Percentiles rank a stretch among this genome's conserved stretches.
These are phyloP conservation scores for Microdochium nivale DNA, from an alignment of 2,329 filamentous ascomycete species.

Conservation along the genomic window DNA sequence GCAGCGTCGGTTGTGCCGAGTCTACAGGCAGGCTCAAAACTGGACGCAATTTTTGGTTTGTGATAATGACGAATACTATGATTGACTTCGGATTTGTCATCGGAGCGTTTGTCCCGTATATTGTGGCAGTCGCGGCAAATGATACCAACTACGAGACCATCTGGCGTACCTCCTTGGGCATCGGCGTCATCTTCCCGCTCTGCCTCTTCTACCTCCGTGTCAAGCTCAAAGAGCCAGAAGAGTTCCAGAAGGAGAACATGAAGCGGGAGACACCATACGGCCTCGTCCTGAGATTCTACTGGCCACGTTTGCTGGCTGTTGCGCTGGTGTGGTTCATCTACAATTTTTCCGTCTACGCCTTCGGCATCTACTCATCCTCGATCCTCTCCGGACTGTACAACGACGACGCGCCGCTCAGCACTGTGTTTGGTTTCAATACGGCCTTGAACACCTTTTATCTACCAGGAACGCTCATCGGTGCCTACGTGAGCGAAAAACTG, in stretches of 20 bases:
- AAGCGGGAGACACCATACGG: constrained; percentile 48
- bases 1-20: constrained; percentile 77
- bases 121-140: constrained; percentile 46
- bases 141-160: constrained; percentile 61
- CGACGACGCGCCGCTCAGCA: constrained; percentile 54
- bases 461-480: constrained; percentile 71
- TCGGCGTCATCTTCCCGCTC: constrained; percentile 71
- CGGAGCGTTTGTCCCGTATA: constrained; percentile 64
- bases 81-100: constrained; percentile 80
- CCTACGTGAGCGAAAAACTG: constrained; percentile 67
- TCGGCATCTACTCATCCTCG: constrained; percentile 73
- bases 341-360: constrained; percentile 75
- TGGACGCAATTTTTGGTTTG: constrained; percentile 83
- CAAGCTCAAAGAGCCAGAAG: constrained; percentile 69
- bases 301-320: constrained; percentile 61
- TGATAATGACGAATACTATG: constrained; percentile 81
- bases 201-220: constrained; percentile 63
- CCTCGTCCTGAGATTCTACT: constrained; percentile 58
- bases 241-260: constrained; percentile 66
- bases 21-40: constrained; percentile 73
- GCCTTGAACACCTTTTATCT: constrained; percentile 86
- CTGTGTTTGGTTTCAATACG: constrained; percentile 79
- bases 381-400: constrained; percentile 63
- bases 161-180: constrained; percentile 74
- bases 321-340: constrained; percentile 80